A percentile compares a stretch with the other conserved stretches of the same genome.
Evolutionary conservation across 805 yeast species (phyloP).

Genomic region (Scheffersomyces ergatensis): DNA sequence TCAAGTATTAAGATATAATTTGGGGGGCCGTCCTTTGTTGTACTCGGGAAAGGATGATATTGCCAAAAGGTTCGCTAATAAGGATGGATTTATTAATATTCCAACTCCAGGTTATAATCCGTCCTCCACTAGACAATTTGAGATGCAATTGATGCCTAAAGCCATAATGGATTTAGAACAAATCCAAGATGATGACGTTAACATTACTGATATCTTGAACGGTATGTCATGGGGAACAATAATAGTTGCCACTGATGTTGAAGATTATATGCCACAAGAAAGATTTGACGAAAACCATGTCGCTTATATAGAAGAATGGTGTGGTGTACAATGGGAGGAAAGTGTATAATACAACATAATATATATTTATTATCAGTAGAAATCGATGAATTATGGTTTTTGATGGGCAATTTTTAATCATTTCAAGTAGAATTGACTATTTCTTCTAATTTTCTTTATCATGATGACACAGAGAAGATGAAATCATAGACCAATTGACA

Average conservation of each 20-base stretch:
- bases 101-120: constrained; percentile 67
- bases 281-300: constrained; percentile 58
- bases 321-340: constrained; percentile 84
- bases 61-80: constrained; percentile 30
- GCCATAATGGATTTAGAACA: constrained; percentile 79
- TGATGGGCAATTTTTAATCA: too few relatives aligned
- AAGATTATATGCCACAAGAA: constrained; percentile 54
- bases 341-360: constrained; percentile 17
- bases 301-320: constrained; percentile 80
- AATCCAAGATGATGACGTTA: constrained; percentile 19
- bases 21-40: constrained; percentile 74
- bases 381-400: too few relatives aligned
- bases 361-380: too few relatives aligned
- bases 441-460: too few relatives aligned
- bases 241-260: constrained; percentile 71
- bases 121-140: constrained; percentile 61
- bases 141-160: constrained; percentile 93
- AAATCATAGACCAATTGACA: too few relatives aligned
- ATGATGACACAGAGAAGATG: too few relatives aligned
- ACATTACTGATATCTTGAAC: constrained; percentile 42
- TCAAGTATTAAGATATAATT: constrained; percentile 83
- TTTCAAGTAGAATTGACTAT: too few relatives aligned
- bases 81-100: constrained; percentile 22
- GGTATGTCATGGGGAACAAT: constrained; percentile 99
- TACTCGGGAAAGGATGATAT: constrained; percentile 64